Evolutionary conservation across 2,329 filamentous ascomycete genomes (phyloP).

Genomic region (Neopestalotiopsis sp.): DNA sequence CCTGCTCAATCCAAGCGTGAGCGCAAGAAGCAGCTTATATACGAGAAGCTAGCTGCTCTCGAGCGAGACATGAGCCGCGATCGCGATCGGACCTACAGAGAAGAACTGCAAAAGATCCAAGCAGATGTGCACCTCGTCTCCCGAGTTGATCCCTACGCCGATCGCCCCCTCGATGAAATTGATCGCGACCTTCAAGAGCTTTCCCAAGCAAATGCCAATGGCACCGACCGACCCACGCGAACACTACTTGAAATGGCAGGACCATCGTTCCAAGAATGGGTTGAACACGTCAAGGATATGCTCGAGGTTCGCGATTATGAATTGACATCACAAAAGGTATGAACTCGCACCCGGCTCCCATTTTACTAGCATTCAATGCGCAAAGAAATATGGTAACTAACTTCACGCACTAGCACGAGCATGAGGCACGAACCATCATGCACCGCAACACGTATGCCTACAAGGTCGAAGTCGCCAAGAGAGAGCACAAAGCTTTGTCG

Average conservation of each 20-base stretch:
- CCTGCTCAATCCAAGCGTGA: constrained; percentile 77
- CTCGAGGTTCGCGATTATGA: constrained; percentile 88
- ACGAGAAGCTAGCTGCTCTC: constrained; percentile 79
- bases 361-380: neutral
- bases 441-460: constrained; percentile 65
- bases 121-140: constrained; percentile 48
- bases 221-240: constrained; percentile 47
- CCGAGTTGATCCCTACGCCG: constrained; percentile 78
- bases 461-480: constrained; percentile 65
- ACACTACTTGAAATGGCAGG: constrained; percentile 77
- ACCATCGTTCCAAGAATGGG: constrained; percentile 83
- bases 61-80: constrained; percentile 80
- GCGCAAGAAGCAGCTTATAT: constrained; percentile 83
- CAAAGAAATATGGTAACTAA: neutral
- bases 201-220: constrained; percentile 41
- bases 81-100: constrained; percentile 82
- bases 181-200: constrained; percentile 48
- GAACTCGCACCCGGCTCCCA: neutral
- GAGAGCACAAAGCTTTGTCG: constrained; percentile 65
- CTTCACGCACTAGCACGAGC: constrained; percentile 57
- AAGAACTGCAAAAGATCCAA: constrained; percentile 90
- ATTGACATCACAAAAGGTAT: constrained; percentile 80
- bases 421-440: constrained; percentile 65
- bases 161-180: constrained; percentile 50
- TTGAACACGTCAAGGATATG: constrained; percentile 84